Conservation (phyloP, 805 yeast species). For the Saccharomycopsis schoenii region DNA sequence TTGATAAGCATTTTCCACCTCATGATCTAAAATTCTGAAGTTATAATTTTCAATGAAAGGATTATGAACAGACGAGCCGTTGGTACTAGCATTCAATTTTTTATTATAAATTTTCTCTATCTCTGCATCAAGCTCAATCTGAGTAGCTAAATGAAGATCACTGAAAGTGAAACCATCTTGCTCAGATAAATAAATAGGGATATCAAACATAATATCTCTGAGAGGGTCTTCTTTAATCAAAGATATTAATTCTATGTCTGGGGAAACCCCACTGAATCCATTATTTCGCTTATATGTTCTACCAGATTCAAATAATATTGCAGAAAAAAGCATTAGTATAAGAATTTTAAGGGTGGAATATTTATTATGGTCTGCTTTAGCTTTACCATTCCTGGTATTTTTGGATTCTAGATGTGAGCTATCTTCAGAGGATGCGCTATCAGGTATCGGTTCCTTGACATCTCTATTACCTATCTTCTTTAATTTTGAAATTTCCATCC, state of each 20-base stretch:
- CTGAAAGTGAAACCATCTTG: constrained; percentile 46
- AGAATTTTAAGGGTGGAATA: too few relatives aligned
- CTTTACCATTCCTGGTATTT: too few relatives aligned
- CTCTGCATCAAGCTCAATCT: constrained; percentile 35
- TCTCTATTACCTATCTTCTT: too few relatives aligned
- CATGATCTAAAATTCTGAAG: constrained; percentile 16
- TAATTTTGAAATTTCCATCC: too few relatives aligned
- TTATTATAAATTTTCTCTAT: constrained; percentile 22
- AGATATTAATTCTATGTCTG: constrained; percentile 9
- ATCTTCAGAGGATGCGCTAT: too few relatives aligned
- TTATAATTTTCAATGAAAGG: background rate
- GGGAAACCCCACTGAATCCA: constrained; percentile 7
- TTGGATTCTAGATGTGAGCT: too few relatives aligned
- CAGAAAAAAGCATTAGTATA: background rate
- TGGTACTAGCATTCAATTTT: constrained; percentile 15
- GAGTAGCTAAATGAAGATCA: constrained; percentile 51
- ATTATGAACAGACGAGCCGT: background rate
- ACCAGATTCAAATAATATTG: background rate
- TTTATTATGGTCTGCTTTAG: too few relatives aligned
- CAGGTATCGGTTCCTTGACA: too few relatives aligned
- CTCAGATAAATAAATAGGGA: constrained; percentile 34
- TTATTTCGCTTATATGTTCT: constrained; percentile 23
- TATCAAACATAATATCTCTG: constrained; percentile 32
- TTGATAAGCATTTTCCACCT: constrained; percentile 24
- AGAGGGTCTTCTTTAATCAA: constrained; percentile 32